A percentile compares a stretch with the other conserved stretches of the same genome.
Evolutionary conservation across 345 rosid genomes (phyloP).

Genomic region (Turnera subulata): DNA sequence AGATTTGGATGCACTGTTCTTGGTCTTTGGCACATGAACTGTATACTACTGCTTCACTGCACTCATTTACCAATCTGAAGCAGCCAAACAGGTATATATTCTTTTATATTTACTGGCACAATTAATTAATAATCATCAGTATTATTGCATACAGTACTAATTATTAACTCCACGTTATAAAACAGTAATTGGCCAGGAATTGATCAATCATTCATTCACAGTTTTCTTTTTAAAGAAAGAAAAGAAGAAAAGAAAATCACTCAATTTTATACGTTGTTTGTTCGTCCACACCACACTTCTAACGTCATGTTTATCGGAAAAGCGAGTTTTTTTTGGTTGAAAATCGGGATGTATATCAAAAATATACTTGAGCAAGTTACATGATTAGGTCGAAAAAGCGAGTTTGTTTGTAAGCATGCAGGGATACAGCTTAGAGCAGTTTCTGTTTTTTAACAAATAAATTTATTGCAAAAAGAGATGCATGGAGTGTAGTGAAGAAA

Average conservation of each 20-base stretch:
- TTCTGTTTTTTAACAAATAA: no score
- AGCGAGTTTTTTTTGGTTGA: background rate
- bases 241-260: no score
- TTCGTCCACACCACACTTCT: no score
- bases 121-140: background rate
- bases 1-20: conserved; percentile 21
- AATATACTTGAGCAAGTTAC: no score
- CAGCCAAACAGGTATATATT: no score
- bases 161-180: background rate
- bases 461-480: conserved; percentile 16
- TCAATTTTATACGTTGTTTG: no score
- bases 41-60: background rate
- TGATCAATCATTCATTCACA: background rate
- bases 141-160: background rate
- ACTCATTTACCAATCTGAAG: background rate
- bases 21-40: background rate
- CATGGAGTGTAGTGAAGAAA: conserved; percentile 12
- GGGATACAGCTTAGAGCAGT: background rate
- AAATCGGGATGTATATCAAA: no score
- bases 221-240: no score
- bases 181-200: background rate
- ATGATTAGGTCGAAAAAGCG: no score
- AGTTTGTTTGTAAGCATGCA: background rate
- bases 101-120: background rate
- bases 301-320: background rate